A percentile compares a stretch with the other conserved stretches of the same genome.
These are phyloP conservation scores for Colletotrichum shisoi DNA, from an alignment of 2,329 filamentous ascomycete species.

Conservation along the genomic window DNA sequence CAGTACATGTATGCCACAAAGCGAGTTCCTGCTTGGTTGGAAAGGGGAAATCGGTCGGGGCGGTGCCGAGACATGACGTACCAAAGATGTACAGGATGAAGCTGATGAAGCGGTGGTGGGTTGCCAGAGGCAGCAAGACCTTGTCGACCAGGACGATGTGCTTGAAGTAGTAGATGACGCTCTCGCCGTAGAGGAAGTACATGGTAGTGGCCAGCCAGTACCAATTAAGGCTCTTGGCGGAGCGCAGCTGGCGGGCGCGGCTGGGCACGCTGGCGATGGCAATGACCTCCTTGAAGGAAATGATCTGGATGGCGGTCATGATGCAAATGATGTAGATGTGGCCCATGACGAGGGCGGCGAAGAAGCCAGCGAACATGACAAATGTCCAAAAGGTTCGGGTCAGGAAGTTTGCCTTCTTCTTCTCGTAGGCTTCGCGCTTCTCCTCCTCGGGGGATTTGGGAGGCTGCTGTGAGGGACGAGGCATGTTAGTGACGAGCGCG, in stretches of 20 bases:
- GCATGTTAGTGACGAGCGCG: conserved; percentile 7
- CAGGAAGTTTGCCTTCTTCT: conserved; percentile 98
- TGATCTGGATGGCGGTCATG: conserved; percentile 91
- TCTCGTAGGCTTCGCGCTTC: conserved; percentile 78
- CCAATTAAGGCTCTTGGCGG: conserved; percentile 97
- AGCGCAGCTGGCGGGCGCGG: conserved; percentile 85
- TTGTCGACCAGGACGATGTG: conserved; percentile 95
- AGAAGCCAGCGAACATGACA: conserved; percentile 95
- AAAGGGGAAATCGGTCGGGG: neutral
- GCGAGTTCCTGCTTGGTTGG: neutral
- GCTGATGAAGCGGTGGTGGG: conserved; percentile 97
- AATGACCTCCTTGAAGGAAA: conserved; percentile 99
- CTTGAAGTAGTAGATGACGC: conserved; percentile 99
- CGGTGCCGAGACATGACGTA: conserved; percentile 54
- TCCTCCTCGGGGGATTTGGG: conserved; percentile 50
- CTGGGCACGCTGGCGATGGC: conserved; percentile 95
- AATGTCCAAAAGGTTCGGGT: conserved; percentile 97
- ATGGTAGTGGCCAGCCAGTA: conserved; percentile 99
- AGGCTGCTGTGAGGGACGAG: conserved; percentile 50
- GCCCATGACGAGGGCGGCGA: conserved; percentile 88
- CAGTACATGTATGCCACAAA: neutral
- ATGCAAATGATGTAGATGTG: conserved; percentile 97
- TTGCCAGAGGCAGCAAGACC: conserved; percentile 89
- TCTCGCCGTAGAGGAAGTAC: conserved; percentile 99
- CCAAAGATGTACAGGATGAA: conserved; percentile 98